phyloP scores from a whole-genome alignment of 2,329 filamentous ascomycete genomes.

The Drechslera avenae region DNA sequence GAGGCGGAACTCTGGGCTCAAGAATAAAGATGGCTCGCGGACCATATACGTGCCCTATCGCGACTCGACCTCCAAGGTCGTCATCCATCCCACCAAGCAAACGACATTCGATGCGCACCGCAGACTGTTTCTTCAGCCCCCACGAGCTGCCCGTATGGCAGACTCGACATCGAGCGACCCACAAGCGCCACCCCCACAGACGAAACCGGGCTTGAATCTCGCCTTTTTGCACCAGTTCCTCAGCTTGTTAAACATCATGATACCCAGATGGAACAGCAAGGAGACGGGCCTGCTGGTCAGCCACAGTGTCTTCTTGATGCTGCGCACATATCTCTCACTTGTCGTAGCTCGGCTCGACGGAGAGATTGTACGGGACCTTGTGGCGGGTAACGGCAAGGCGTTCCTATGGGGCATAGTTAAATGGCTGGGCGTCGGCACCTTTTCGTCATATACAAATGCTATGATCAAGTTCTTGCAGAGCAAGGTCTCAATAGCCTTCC shows the following conservation, averaged over 20 bases:
- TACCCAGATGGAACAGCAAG: slow-evolving; percentile 93
- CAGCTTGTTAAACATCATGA: slow-evolving; percentile 95
- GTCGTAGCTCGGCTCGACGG: slow-evolving; percentile 92
- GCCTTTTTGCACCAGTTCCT: slow-evolving; percentile 97
- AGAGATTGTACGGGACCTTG: slow-evolving; percentile 92
- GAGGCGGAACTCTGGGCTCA: slow-evolving; percentile 87
- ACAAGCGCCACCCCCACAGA: slow-evolving; percentile 82
- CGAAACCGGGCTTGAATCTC: slow-evolving; percentile 91
- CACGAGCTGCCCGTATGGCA: slow-evolving; percentile 76
- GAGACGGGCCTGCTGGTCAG: slow-evolving; percentile 89
- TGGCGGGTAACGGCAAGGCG: slow-evolving; percentile 87
- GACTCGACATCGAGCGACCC: slow-evolving; percentile 60
- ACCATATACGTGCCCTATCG: slow-evolving; percentile 96
- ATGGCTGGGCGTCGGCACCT: slow-evolving; percentile 92
- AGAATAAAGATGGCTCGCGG: slow-evolving; percentile 91
- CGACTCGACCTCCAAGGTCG: slow-evolving; percentile 84
- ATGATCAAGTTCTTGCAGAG: slow-evolving; percentile 99
- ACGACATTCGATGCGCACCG: slow-evolving; percentile 97
- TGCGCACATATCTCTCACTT: slow-evolving; percentile 91
- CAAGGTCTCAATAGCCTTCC: slow-evolving; percentile 97
- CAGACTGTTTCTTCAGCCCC: slow-evolving; percentile 88
- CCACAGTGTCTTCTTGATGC: slow-evolving; percentile 85
- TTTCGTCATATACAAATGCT: slow-evolving; percentile 96
- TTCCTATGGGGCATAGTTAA: slow-evolving; percentile 90
- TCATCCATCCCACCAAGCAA: slow-evolving; percentile 85